Percentiles rank a stretch among this genome's conserved stretches.
Evolutionary conservation across 805 yeast species (phyloP).

Genomic region (Saccharomycopsis microspora): DNA sequence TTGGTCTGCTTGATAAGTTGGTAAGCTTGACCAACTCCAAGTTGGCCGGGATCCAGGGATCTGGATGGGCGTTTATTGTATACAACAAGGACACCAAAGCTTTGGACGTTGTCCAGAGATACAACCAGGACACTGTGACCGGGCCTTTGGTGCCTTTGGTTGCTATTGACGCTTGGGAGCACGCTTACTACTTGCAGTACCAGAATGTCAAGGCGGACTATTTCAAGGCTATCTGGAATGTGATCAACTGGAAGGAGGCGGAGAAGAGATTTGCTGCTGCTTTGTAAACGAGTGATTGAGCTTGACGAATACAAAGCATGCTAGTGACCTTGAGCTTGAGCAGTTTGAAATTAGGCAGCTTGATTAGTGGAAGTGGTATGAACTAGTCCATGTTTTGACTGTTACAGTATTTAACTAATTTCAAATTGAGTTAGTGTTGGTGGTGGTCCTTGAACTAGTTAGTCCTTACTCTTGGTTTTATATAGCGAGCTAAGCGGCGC

Average conservation of each 20-base stretch:
- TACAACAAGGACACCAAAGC: conserved; percentile 68
- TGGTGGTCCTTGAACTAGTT: no score
- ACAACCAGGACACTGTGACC: conserved; percentile 79
- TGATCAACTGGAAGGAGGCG: conserved; percentile 89
- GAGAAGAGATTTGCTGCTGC: conserved; percentile 46
- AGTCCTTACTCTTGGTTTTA: no score
- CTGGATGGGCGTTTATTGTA: conserved; percentile 91
- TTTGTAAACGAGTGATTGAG: not conserved
- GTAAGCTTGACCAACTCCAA: conserved; percentile 51
- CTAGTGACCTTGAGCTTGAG: no score
- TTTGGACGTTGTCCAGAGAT: conserved; percentile 68
- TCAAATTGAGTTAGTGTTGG: no score
- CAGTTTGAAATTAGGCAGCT: no score
- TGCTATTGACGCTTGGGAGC: conserved; percentile 96
- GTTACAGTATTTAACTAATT: no score
- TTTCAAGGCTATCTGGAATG: conserved; percentile 91
- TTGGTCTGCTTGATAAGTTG: conserved; percentile 64
- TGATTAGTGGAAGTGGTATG: no score
- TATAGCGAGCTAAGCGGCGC: no score
- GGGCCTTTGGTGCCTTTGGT: conserved; percentile 60
- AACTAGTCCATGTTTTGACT: no score
- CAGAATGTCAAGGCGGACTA: conserved; percentile 85
- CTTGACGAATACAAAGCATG: no score
- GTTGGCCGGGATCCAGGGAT: conserved; percentile 85
- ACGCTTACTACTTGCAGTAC: conserved; percentile 89